These are phyloP conservation scores for Fusarium caatingaense DNA, from an alignment of 2,329 filamentous ascomycete genomes.

Conservation along the genomic window DNA sequence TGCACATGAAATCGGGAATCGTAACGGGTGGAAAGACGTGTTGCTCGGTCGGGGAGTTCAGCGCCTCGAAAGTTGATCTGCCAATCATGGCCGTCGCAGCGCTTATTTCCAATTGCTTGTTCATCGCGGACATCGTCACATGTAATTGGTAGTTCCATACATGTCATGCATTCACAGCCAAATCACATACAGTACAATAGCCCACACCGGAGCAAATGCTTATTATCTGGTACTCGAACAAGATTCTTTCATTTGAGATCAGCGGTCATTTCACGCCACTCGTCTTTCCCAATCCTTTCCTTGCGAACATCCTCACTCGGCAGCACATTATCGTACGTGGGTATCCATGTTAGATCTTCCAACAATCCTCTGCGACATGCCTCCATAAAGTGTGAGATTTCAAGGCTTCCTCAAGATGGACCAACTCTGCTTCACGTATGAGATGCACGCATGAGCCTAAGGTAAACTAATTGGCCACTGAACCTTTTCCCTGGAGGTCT, in stretches of 20 bases:
- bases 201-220: conserved; percentile 12
- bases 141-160: background rate
- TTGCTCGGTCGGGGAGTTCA: background rate
- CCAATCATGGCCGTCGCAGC: background rate
- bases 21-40: background rate
- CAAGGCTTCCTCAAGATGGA: background rate
- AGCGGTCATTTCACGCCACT: conserved; percentile 32
- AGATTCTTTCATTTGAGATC: conserved; percentile 35
- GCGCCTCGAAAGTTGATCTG: background rate
- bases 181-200: conserved; percentile 24
- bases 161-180: background rate
- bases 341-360: conserved; percentile 23
- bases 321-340: conserved; percentile 17
- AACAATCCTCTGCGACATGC: background rate
- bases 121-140: background rate
- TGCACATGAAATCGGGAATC: background rate
- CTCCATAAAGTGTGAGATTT: background rate
- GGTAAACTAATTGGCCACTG: background rate
- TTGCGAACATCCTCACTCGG: conserved; percentile 7
- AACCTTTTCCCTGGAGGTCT: background rate
- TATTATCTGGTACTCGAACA: conserved; percentile 46
- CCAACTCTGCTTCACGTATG: background rate
- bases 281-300: conserved; percentile 21
- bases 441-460: background rate
- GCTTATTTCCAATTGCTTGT: background rate